phyloP scores from a whole-genome alignment of 2,329 filamentous ascomycete species.

The Ceratocystis eucalypticola region DNA sequence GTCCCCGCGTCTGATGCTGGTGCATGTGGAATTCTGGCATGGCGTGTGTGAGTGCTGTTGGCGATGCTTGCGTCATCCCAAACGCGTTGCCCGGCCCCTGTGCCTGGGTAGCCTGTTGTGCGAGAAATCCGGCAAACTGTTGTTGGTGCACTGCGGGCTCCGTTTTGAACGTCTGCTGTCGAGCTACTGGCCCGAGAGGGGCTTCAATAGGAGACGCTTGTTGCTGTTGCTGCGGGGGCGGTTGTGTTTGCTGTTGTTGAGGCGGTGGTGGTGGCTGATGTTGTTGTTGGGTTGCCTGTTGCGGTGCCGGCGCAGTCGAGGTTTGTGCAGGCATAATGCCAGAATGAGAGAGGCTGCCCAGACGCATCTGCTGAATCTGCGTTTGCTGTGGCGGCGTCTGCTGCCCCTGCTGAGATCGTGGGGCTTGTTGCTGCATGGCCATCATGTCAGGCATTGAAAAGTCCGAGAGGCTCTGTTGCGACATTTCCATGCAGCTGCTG shows the following conservation, averaged over 20 bases:
- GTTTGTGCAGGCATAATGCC: conserved; percentile 3
- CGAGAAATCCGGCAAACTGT: conserved; percentile 1
- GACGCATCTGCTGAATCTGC: conserved; percentile 7
- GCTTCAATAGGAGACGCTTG: conserved; percentile 3
- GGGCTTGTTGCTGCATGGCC: conserved; percentile 15
- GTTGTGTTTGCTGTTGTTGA: neutral
- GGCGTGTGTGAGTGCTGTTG: conserved; percentile 6
- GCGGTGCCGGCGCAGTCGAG: neutral
- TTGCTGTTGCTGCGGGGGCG: neutral
- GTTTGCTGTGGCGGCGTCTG: neutral
- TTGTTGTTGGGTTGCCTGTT: neutral
- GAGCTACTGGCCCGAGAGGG: neutral
- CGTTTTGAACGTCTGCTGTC: conserved; percentile 8
- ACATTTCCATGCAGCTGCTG: conserved; percentile 17
- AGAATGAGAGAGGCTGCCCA: neutral
- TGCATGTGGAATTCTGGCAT: conserved; percentile 12
- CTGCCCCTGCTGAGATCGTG: conserved; percentile 1
- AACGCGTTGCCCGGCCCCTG: neutral
- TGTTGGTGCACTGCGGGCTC: neutral
- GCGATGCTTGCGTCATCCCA: neutral
- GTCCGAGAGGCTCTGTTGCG: conserved; percentile 12
- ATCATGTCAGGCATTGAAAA: conserved; percentile 15
- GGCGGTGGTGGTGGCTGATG: conserved; percentile 2
- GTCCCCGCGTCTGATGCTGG: neutral
- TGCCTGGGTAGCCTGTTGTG: neutral